These are phyloP conservation scores for Rhizophora mangle DNA, from an alignment of 345 rosid genomes.

Conservation along the genomic window DNA sequence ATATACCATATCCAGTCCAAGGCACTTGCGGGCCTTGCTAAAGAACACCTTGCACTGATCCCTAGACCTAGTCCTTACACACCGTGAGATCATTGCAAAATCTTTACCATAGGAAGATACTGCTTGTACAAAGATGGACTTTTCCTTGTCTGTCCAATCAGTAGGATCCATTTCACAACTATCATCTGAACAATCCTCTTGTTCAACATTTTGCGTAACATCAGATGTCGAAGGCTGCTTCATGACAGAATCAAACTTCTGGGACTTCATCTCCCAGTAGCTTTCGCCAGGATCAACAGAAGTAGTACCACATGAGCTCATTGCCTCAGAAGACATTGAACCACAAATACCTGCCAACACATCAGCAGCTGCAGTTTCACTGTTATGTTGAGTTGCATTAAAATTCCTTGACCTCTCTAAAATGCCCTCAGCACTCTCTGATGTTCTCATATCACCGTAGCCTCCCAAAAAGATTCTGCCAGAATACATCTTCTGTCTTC, in stretches of 20 bases:
- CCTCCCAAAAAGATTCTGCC: constrained; percentile 46
- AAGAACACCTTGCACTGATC: constrained; percentile 89
- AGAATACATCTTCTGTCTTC: constrained; percentile 36
- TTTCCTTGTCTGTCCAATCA: constrained; percentile 94
- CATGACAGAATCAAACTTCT: constrained; percentile 39
- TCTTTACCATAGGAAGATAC: constrained; percentile 76
- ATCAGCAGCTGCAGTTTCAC: constrained; percentile 81
- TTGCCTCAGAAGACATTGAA: constrained; percentile 77
- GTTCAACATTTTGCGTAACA: constrained; percentile 57
- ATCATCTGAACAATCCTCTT: constrained; percentile 87
- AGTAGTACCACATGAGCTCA: constrained; percentile 76
- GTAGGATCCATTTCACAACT: constrained; percentile 80
- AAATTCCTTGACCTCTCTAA: constrained; percentile 47
- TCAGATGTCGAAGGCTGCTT: constrained; percentile 54
- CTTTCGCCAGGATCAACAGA: constrained; percentile 56
- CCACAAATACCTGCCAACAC: constrained; percentile 75
- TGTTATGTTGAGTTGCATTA: constrained; percentile 48
- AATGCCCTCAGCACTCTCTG: constrained; percentile 41
- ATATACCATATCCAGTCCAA: constrained; percentile 69
- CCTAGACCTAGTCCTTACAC: constrained; percentile 66
- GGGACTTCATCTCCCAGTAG: constrained; percentile 41
- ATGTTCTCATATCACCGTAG: constrained; percentile 38
- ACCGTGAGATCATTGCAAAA: constrained; percentile 64
- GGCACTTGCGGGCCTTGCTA: constrained; percentile 90
- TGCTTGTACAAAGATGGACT: constrained; percentile 65